These are phyloP conservation scores for Laburnicola sp. DNA, from an alignment of 2,329 filamentous ascomycete genomes.

Conservation along the genomic window DNA sequence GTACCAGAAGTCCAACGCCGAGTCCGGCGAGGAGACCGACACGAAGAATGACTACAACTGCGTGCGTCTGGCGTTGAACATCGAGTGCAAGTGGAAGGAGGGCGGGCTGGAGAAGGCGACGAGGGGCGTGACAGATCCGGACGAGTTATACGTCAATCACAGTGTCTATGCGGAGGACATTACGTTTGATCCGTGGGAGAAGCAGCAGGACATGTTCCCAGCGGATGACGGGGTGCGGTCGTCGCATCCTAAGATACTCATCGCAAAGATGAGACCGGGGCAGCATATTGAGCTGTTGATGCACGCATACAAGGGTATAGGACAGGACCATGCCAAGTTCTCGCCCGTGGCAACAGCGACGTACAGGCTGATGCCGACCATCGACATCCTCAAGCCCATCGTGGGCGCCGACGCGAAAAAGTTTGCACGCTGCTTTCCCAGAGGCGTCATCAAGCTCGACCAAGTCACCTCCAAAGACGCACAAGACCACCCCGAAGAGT, in stretches of 20 bases:
- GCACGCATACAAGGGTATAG: slow-evolving; percentile 94
- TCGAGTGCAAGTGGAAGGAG: slow-evolving; percentile 78
- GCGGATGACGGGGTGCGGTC: slow-evolving; percentile 68
- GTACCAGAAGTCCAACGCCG: slow-evolving; percentile 68
- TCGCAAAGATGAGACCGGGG: slow-evolving; percentile 89
- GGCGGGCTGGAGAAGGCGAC: slow-evolving; percentile 61
- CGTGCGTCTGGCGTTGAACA: slow-evolving; percentile 73
- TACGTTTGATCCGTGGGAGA: slow-evolving; percentile 73
- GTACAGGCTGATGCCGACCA: slow-evolving; percentile 87
- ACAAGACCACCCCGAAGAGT: slow-evolving; percentile 61
- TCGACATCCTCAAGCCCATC: slow-evolving; percentile 81
- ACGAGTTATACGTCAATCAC: slow-evolving; percentile 82
- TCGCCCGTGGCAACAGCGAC: slow-evolving; percentile 93
- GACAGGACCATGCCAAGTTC: slow-evolving; percentile 94
- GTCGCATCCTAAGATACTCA: slow-evolving; percentile 87
- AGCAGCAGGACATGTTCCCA: slow-evolving; percentile 44
- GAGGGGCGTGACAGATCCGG: slow-evolving; percentile 75
- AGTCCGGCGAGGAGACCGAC: slow-evolving; percentile 46
- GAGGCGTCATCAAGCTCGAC: slow-evolving; percentile 82
- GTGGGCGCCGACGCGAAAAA: slow-evolving; percentile 84
- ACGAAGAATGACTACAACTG: slow-evolving; percentile 78
- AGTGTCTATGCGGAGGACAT: slow-evolving; percentile 64
- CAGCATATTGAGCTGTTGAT: slow-evolving; percentile 85
- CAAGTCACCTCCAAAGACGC: slow-evolving; percentile 70
- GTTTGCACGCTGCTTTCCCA: slow-evolving; percentile 86